These are phyloP conservation scores for Peronospora farinosa DNA, from an alignment of 352 stramenopile genomes.

Conservation along the genomic window DNA sequence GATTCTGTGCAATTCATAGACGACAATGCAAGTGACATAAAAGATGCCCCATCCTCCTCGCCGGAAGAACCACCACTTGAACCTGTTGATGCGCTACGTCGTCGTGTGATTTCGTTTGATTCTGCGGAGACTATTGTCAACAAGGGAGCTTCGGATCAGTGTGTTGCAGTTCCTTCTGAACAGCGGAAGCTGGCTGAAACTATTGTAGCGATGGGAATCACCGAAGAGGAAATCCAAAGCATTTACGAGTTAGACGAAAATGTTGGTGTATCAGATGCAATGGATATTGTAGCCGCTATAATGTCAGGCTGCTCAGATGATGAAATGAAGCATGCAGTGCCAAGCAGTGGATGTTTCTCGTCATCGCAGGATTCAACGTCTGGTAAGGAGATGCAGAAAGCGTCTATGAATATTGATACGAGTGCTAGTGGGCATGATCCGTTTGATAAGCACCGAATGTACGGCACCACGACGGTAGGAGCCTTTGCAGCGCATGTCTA, in stretches of 20 bases:
- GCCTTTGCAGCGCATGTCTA: slow-evolving; percentile 83
- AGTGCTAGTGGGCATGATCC: slow-evolving; percentile 16
- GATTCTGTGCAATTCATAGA: slow-evolving; percentile 33
- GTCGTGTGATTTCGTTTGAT: slow-evolving; percentile 71
- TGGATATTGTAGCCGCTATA: slow-evolving; percentile 13
- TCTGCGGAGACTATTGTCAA: slow-evolving; percentile 71
- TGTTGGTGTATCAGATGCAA: slow-evolving; percentile 12
- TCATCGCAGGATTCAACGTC: slow-evolving; percentile 1
- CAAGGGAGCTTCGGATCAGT: slow-evolving; percentile 36
- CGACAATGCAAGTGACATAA: slow-evolving; percentile 26
- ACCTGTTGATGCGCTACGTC: slow-evolving; percentile 51
- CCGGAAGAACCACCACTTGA: slow-evolving; percentile 33
- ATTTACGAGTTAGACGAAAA: slow-evolving; percentile 28
- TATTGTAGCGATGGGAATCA: slow-evolving; percentile 65
- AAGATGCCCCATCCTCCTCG: slow-evolving; percentile 5
- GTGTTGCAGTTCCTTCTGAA: slow-evolving; percentile 38
- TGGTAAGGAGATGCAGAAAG: slow-evolving; percentile 7
- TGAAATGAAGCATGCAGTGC: slow-evolving; percentile 12
- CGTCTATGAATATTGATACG: slow-evolving; percentile 18
- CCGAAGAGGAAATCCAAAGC: slow-evolving; percentile 37
- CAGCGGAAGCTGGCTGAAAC: slow-evolving; percentile 66
- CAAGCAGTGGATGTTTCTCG: slow-evolving; percentile 1
- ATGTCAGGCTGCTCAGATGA: slow-evolving; percentile 10
- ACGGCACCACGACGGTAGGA: slow-evolving; percentile 73
- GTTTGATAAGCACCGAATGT: slow-evolving; percentile 61